Evolutionary conservation across 2,329 filamentous ascomycete genomes (phyloP), one percentile per base, ranked within the genome.

Genomic region (Coniochaeta sp.): DNA sequence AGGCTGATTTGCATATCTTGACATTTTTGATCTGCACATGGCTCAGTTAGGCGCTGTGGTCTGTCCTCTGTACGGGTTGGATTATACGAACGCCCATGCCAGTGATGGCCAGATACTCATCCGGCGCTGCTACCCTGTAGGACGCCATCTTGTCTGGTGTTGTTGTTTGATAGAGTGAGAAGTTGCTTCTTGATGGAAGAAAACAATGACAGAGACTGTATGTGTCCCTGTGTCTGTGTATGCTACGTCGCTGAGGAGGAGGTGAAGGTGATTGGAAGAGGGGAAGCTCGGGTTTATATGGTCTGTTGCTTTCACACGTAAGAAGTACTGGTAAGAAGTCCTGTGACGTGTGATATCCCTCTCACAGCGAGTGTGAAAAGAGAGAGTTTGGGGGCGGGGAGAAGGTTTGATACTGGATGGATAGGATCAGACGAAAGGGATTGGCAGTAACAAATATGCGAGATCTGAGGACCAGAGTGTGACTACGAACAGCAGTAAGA

Each of bases 31-130:
- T 24, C 43, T 47, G 22, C 1, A 22, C 19, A 22, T 4, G 40
- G 11, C 1, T 22, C n/a, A 12, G 61, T 63, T 36, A 64, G 62
- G 44, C 36, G 34, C 4, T 47, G 57, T 22, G 11, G 26, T 87
- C 50, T 86, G 80, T 67, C 19, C 11, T n/a, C n/a, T n/a, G 19
- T 22, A 14, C 16, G 19, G 19, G 19, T 47, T 47, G 43, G 43
- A 19, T 6, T 5, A 22, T 47, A 47, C 43, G 1, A 4, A 96
- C 82, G 65, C 88, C 86, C 75, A 87, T 87, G 76, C 91, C 91
- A 67, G 90, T 95, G 67, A 95, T 84, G 79, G 91, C 90, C 74
- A 96, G 89, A 81, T 95, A 96, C 76, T 91, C 85, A 76, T 92
- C 89, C 31, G 90, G 87, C 60, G 85, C 84, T 22, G 89, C 88